Conservation (phyloP, 2,329 filamentous ascomycete species). For the Colletotrichum musicola region DNA sequence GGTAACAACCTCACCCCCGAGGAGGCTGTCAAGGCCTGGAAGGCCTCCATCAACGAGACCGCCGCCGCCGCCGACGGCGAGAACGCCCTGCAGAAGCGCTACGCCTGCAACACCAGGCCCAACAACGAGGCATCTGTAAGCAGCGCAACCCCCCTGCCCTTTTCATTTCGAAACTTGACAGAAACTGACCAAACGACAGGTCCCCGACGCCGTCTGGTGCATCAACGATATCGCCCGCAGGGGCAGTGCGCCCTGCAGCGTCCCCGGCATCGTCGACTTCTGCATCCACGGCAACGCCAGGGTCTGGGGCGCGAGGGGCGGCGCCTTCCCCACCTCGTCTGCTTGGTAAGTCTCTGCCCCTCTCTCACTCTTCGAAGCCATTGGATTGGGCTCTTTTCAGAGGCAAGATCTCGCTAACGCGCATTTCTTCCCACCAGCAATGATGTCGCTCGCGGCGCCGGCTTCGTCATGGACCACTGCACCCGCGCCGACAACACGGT, state of each 20-base stretch:
- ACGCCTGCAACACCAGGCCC: slow-evolving; percentile 16
- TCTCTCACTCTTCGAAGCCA: neutral
- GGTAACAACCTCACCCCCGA: slow-evolving; percentile 30
- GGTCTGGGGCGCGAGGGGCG: slow-evolving; percentile 9
- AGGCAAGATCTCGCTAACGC: no score
- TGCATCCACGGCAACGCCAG: slow-evolving; percentile 17
- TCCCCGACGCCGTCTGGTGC: slow-evolving; percentile 31
- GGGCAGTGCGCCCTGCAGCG: neutral
- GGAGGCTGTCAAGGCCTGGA: slow-evolving; percentile 27
- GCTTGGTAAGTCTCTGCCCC: slow-evolving; percentile 23
- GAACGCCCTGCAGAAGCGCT: slow-evolving; percentile 16
- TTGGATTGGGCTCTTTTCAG: no score
- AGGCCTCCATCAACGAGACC: slow-evolving; percentile 4
- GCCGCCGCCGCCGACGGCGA: neutral
- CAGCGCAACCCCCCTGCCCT: no score
- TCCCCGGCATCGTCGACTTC: neutral
- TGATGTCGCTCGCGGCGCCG: slow-evolving; percentile 36
- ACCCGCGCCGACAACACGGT: slow-evolving; percentile 36
- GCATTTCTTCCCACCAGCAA: slow-evolving; percentile 6
- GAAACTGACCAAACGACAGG: neutral
- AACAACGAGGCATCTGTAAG: slow-evolving; percentile 20
- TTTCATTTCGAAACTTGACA: no score
- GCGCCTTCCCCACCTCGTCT: slow-evolving; percentile 4
- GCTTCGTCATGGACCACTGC: slow-evolving; percentile 33
- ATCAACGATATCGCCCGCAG: slow-evolving; percentile 33